These are phyloP conservation scores for Aspergillus sp. DNA, from an alignment of 2,329 filamentous ascomycete genomes.

Conservation along the genomic window DNA sequence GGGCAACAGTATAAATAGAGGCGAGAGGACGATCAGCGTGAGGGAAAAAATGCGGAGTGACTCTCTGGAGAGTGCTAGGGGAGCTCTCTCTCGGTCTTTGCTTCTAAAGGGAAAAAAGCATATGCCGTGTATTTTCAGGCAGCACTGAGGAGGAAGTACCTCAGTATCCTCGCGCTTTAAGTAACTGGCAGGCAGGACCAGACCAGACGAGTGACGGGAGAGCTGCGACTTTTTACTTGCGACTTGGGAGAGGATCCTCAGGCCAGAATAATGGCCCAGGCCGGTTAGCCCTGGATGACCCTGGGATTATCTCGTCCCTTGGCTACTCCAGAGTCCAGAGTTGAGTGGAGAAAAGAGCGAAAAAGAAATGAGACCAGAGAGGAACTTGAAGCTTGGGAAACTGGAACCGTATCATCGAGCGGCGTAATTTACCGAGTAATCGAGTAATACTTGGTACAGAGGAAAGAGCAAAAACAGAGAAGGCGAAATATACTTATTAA, in stretches of 20 bases:
- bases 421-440: constrained; percentile 3
- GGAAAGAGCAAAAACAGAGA: not conserved
- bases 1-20: constrained; percentile 3
- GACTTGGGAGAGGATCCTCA: constrained; percentile 1
- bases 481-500: not conserved
- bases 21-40: not conserved
- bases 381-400: not conserved
- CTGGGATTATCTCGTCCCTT: not conserved
- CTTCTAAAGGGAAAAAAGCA: not conserved
- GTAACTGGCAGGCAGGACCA: not conserved
- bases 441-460: no score
- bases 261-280: constrained; percentile 1
- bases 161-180: not conserved
- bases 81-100: not conserved
- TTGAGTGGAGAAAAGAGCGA: not conserved
- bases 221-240: not conserved
- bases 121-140: constrained; percentile 12
- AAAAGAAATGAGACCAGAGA: not conserved
- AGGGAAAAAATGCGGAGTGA: not conserved
- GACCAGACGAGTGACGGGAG: not conserved
- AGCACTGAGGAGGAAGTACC: not conserved
- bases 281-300: not conserved
- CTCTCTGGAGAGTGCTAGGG: not conserved
- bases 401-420: not conserved
- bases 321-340: not conserved